Conservation (phyloP, 2,329 filamentous ascomycete genomes). For the Cordyceps cateniannulata region DNA sequence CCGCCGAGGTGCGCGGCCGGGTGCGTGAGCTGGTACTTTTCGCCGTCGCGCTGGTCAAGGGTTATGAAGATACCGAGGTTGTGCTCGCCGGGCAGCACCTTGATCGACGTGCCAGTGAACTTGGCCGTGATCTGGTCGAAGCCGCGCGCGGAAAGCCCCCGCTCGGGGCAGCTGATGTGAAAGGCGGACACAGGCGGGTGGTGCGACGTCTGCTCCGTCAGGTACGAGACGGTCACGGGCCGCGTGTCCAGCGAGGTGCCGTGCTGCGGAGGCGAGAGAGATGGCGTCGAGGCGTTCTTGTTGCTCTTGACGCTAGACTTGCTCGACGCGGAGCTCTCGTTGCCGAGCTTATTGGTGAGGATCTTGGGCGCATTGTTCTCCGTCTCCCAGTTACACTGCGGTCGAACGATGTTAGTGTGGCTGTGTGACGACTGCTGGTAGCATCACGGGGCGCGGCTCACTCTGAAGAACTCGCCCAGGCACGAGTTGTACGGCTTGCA, state of each 20-base stretch:
- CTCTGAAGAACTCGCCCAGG: conserved; percentile 93
- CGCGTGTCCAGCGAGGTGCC: conserved; percentile 38
- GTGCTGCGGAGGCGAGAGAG: conserved; percentile 45
- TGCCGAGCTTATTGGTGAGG: conserved; percentile 38
- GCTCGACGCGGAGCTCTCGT: conserved; percentile 38
- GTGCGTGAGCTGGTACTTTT: conserved; percentile 93
- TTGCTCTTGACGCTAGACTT: conserved; percentile 33
- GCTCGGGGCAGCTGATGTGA: conserved; percentile 85
- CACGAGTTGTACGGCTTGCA: conserved; percentile 99
- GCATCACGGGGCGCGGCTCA: conserved; percentile 35
- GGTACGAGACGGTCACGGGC: conserved; percentile 76
- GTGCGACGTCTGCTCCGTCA: conserved; percentile 97
- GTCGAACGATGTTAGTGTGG: not conserved
- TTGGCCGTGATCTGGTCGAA: conserved; percentile 97
- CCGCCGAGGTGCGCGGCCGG: conserved; percentile 90
- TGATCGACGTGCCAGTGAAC: conserved; percentile 92
- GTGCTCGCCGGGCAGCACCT: conserved; percentile 84
- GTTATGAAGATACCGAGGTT: conserved; percentile 96
- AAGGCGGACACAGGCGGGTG: conserved; percentile 97
- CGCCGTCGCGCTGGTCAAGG: conserved; percentile 69
- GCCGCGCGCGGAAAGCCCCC: conserved; percentile 78
- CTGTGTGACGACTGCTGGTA: not conserved
- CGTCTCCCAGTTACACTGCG: conserved; percentile 89
- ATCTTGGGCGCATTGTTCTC: conserved; percentile 69
- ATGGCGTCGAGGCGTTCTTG: conserved; percentile 41